These are phyloP conservation scores for Sporothrix sp. DNA, from an alignment of 2,329 filamentous ascomycete genomes.

Conservation along the genomic window DNA sequence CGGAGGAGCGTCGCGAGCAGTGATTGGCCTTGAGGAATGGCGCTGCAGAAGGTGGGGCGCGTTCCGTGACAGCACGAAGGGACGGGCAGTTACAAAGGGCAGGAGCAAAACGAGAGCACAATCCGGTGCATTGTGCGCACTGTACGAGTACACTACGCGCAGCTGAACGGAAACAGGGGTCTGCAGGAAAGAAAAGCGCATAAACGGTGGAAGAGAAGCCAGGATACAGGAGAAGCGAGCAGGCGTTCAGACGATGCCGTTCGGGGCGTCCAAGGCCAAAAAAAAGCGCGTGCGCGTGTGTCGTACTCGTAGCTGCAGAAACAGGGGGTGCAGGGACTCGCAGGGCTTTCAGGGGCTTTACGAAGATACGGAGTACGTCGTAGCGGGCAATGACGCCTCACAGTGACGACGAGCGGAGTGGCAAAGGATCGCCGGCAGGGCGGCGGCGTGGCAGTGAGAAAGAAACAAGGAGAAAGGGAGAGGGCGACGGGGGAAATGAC, in stretches of 20 bases:
- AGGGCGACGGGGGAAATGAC: background rate
- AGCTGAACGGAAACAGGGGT: background rate
- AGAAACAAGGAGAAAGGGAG: background rate
- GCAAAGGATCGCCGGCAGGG: constrained; percentile 2
- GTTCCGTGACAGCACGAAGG: background rate
- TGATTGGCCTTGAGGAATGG: constrained; percentile 3
- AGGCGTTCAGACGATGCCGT: background rate
- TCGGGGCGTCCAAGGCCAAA: background rate
- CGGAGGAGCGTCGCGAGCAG: background rate
- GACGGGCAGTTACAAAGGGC: background rate
- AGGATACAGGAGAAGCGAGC: background rate
- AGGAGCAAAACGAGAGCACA: background rate
- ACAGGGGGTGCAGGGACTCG: too few species aligned
- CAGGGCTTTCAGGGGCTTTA: too few species aligned
- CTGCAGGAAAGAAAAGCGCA: background rate
- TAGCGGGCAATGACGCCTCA: background rate
- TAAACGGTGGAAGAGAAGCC: too few species aligned
- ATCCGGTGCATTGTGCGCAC: background rate
- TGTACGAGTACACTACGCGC: background rate
- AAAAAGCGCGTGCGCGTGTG: background rate
- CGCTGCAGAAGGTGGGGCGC: constrained; percentile 3
- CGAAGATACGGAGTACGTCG: background rate
- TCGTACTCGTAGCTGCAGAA: too few species aligned
- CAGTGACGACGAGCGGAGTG: background rate
- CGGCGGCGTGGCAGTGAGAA: constrained; percentile 1